Evolutionary conservation across 2,329 filamentous ascomycete genomes (phyloP), one percentile per base, ranked within the genome.

Genomic region (Emergomyces pasteurianus): DNA sequence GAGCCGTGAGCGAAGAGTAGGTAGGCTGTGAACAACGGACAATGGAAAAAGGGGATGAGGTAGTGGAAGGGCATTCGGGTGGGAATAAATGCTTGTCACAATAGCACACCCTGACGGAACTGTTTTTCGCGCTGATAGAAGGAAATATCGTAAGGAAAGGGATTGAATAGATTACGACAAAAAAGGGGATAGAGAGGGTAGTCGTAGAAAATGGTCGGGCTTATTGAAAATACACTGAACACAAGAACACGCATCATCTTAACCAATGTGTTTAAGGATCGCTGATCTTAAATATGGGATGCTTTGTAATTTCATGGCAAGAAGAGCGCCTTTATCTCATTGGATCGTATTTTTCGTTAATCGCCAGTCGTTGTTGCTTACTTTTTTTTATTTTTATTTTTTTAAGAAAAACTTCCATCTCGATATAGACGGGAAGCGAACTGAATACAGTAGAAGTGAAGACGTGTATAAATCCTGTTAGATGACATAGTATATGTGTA

Each of bases 281-380:
- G 28, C 40, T 14, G 55, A 57, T 57, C 55, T 57, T 16, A 28
- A 49, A 18, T 49, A 57, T 46, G 26, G 23, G 43, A 46, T 57
- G 55, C 31, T 56, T 28, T 26, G 23, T 26, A 18, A 21, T 49
- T 57, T 18, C 40, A 57, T 36, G 23, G 10, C 21, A 54, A 54
- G 10, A 26, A 34, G 23, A 55, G 52, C 34, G 18, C 34, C 53
- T 43, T 56, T 43, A n/a, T 31, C 42, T 46, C 38, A 28, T 57
- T n/a, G 40, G 55, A 57, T 57, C 55, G 42, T 57, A 57, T 34
- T 43, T 57, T 43, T 57, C 55, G 40, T 55, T 57, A 57, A 46
- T 34, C 55, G 26, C 55, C 55, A 31, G 21, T 16, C 12, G 34
- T 34, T 36, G 18, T n/a, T 21, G 8, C 16, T 53, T 36, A 7